Evolutionary conservation across 2,329 filamentous ascomycete genomes (phyloP), one percentile per base, ranked within the genome.

Genomic region (Arachnomyces sp.): DNA sequence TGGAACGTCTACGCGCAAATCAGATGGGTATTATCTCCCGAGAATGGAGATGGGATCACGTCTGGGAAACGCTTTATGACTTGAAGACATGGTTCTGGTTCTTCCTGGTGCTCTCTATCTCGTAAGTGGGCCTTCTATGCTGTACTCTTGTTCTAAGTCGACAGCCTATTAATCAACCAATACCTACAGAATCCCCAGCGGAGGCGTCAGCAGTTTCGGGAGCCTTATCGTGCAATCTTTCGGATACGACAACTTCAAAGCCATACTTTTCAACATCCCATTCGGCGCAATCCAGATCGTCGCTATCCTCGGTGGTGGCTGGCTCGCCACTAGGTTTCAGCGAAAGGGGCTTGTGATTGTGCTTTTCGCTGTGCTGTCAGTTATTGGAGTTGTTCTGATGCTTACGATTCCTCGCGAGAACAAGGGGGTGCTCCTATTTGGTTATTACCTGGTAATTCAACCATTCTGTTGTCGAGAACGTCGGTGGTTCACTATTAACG

Each of bases 1-100:
- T 76, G n/a, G 71, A 76, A 48, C 64, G 74, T 1, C 60, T 77
- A 16, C 66, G 72, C 8, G 65, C 65, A 37, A 76, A 77, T 50
- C 72, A 76, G 43, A 74, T 72, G 63, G 73, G 73, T 1, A 63
- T 74, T 18, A 65, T 70, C 42, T 72, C 67, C 2, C 67, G 68
- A 3, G 64, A 73, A 43, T 77, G 71, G 71, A 65, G 69, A 15
- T 69, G 64, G 50, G 56, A 65, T 11, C 73, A 77, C 43, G 60
- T 75, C 2, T 48, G 34, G 34, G 60, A 64, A 39, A 54, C 52
- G 7, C 14, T 52, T 0, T 38, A 48, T 9, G 60, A 64, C 17
- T 11, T 59, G 3, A 63, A 63, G 39, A 60, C 58, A 1, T 65
- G 62, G 61, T 54, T 54, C 20, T 63, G 36, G 36, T 38, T 38